Conservation (phyloP, 1,284 basidiomycete genomes). For the Cryptococcus sp. region DNA sequence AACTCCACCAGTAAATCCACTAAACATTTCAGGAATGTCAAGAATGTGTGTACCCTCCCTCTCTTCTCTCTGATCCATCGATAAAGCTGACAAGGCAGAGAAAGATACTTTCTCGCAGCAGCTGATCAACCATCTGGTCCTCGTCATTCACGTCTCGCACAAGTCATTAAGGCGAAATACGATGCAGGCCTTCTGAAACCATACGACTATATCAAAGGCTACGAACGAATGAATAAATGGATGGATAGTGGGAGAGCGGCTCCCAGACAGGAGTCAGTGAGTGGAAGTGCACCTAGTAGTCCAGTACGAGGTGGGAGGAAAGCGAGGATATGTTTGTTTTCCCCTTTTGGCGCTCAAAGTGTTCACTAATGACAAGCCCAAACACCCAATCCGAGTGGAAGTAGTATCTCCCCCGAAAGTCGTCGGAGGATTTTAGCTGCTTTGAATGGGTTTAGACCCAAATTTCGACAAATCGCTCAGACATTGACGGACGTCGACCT, state of each 20-base stretch:
- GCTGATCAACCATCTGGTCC: slow-evolving; percentile 92
- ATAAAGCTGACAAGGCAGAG: slow-evolving; percentile 50
- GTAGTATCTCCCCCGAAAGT: slow-evolving; percentile 69
- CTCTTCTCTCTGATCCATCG: background rate
- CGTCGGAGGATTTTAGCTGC: slow-evolving; percentile 69
- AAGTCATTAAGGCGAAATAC: slow-evolving; percentile 94
- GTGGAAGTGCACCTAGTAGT: slow-evolving; percentile 15
- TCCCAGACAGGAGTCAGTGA: slow-evolving; percentile 36
- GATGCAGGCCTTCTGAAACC: slow-evolving; percentile 92
- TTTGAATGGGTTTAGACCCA: slow-evolving; percentile 83
- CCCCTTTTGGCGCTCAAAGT: slow-evolving; percentile 1
- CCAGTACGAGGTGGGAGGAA: slow-evolving; percentile 4
- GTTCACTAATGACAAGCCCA: slow-evolving; percentile 1
- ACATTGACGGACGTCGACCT: slow-evolving; percentile 89
- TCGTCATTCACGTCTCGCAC: slow-evolving; percentile 79
- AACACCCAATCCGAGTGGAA: slow-evolving; percentile 21
- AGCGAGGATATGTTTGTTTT: slow-evolving; percentile 3
- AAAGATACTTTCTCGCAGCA: slow-evolving; percentile 86
- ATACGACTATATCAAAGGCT: slow-evolving; percentile 94
- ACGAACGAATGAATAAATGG: slow-evolving; percentile 82
- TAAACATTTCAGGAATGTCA: slow-evolving; percentile 20
- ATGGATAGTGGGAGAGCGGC: slow-evolving; percentile 64
- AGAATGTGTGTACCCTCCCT: slow-evolving; percentile 21
- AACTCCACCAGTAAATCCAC: background rate
- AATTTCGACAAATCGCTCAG: slow-evolving; percentile 87